Evolutionary conservation across 768 basidiomycete genomes (phyloP).

Genomic region (Lanmaoa pseudosensibilis): DNA sequence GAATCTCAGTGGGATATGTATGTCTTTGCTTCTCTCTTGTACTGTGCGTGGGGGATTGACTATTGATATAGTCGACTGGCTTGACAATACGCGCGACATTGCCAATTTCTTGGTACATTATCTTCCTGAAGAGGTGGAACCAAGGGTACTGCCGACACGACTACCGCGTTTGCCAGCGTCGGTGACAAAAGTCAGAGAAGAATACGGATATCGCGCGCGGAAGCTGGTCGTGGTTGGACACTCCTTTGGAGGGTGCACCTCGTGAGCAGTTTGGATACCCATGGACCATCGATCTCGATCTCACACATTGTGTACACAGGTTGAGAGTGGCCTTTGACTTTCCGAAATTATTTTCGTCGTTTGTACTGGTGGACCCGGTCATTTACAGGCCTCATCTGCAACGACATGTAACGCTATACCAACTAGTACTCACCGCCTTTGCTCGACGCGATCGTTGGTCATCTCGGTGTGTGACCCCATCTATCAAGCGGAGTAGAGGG

Average conservation of each 20-base stretch:
- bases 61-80: conserved; percentile 63
- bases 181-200: conserved; percentile 43
- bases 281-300: background rate
- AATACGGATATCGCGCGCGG: conserved; percentile 50
- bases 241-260: conserved; percentile 79
- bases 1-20: conserved; percentile 58
- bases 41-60: background rate
- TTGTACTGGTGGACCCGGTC: conserved; percentile 82
- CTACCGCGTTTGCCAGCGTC: conserved; percentile 48
- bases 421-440: conserved; percentile 47
- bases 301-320: conserved; percentile 38
- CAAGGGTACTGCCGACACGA: conserved; percentile 47
- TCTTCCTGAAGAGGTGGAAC: conserved; percentile 47
- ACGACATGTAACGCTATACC: background rate
- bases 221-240: conserved; percentile 76
- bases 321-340: conserved; percentile 61
- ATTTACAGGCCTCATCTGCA: conserved; percentile 35
- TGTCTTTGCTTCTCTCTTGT: conserved; percentile 23
- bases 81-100: conserved; percentile 75
- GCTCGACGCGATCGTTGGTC: conserved; percentile 62
- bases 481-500: background rate
- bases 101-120: conserved; percentile 71
- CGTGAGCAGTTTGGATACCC: conserved; percentile 45
- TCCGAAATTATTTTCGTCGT: conserved; percentile 66
- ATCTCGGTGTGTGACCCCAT: conserved; percentile 44